phyloP scores from a whole-genome alignment of 768 basidiomycete species.

The Glaciozyma antarctica region DNA sequence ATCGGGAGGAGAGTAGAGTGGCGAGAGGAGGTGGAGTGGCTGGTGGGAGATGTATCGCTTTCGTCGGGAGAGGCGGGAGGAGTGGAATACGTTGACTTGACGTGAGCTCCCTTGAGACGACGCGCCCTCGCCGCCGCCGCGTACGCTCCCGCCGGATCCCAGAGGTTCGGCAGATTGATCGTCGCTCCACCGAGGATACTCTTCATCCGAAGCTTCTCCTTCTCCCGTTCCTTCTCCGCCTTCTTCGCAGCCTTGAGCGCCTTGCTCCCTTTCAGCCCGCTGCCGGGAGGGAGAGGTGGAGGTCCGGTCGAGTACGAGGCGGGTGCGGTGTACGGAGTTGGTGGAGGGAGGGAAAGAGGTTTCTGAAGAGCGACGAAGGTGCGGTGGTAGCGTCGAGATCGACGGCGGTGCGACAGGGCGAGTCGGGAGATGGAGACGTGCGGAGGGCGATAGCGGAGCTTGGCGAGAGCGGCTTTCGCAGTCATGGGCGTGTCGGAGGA shows the following conservation, averaged over 20 bases:
- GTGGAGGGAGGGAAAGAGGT: slow-evolving; percentile 17
- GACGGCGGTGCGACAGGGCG: slow-evolving; percentile 11
- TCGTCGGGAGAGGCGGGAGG: slow-evolving; percentile 20
- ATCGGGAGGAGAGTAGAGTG: neutral
- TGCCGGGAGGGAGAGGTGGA: slow-evolving; percentile 23
- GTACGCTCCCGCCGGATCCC: slow-evolving; percentile 14
- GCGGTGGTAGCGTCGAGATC: slow-evolving; percentile 7
- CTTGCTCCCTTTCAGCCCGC: slow-evolving; percentile 28
- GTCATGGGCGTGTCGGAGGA: slow-evolving; percentile 26
- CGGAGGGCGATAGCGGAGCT: slow-evolving; percentile 24
- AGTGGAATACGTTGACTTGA: slow-evolving; percentile 11
- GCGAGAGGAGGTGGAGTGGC: neutral
- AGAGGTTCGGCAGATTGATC: slow-evolving; percentile 13
- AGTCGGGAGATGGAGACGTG: slow-evolving; percentile 19
- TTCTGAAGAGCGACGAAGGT: slow-evolving; percentile 1
- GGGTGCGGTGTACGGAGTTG: slow-evolving; percentile 17
- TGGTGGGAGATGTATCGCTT: neutral
- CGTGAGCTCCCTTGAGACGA: slow-evolving; percentile 1
- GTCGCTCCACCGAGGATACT: slow-evolving; percentile 7
- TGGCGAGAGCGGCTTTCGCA: slow-evolving; percentile 31
- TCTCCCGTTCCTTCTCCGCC: slow-evolving; percentile 25
- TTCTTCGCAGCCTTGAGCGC: slow-evolving; percentile 31
- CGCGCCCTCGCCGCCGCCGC: slow-evolving; percentile 9
- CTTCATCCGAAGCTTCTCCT: slow-evolving; percentile 27
- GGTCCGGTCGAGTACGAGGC: slow-evolving; percentile 20